phyloP scores from a whole-genome alignment of 73 alveolate species.

The Paramecium bursaria region DNA sequence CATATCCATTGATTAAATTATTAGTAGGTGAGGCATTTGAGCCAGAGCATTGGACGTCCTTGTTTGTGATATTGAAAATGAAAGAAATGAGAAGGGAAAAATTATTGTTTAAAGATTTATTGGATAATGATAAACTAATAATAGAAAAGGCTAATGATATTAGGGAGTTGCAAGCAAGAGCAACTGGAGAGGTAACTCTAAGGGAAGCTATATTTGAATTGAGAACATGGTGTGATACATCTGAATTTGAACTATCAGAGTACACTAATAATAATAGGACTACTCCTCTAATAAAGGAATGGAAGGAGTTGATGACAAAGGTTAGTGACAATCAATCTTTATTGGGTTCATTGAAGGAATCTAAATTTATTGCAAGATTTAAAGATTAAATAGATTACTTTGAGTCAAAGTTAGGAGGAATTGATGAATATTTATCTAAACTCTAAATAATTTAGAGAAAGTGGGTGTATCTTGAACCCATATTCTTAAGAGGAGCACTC shows the following conservation, averaged over 20 bases:
- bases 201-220: slow-evolving; percentile 97
- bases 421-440: slow-evolving; percentile 94
- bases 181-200: slow-evolving; percentile 99
- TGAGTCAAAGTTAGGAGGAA: slow-evolving; percentile 93
- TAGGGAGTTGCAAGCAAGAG: slow-evolving; percentile 97
- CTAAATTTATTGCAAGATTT: slow-evolving; percentile 92
- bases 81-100: slow-evolving; percentile 97
- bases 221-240: slow-evolving; percentile 80
- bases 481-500: slow-evolving; percentile 99
- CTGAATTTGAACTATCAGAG: slow-evolving; percentile 86
- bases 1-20: slow-evolving; percentile 94
- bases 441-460: slow-evolving; percentile 91
- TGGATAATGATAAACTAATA: slow-evolving; percentile 75
- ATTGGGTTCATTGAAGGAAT: slow-evolving; percentile 96
- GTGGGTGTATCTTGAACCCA: slow-evolving; percentile 99
- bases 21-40: slow-evolving; percentile 99
- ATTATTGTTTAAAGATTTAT: slow-evolving; percentile 92
- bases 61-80: slow-evolving; percentile 93
- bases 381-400: slow-evolving; percentile 96
- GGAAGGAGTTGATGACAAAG: slow-evolving; percentile 99
- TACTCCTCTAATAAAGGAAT: slow-evolving; percentile 98
- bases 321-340: slow-evolving; percentile 98
- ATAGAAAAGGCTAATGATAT: slow-evolving; percentile 89
- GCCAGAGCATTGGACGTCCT: slow-evolving; percentile 99
- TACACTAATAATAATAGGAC: slow-evolving; percentile 88